These are phyloP conservation scores for Ailanthus altissimus DNA, from an alignment of 345 rosid genomes.

Conservation along the genomic window DNA sequence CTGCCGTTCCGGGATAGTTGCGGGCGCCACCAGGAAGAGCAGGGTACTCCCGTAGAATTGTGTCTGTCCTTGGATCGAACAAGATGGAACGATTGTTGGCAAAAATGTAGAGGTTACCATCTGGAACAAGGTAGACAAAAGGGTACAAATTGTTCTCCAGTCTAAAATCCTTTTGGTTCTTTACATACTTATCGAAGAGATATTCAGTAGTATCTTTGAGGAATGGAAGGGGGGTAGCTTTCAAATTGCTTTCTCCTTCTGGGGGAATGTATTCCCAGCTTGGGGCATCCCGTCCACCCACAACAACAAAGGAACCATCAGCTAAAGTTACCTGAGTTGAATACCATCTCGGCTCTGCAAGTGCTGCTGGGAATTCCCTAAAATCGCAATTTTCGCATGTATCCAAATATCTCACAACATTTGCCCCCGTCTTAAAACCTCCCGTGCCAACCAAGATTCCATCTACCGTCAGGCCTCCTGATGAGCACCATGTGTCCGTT, in stretches of 20 bases:
- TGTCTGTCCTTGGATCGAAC: slow-evolving; percentile 23
- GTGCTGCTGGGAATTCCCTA: slow-evolving; percentile 59
- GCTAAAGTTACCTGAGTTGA: slow-evolving; percentile 69
- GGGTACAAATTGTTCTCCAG: slow-evolving; percentile 20
- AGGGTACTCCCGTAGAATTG: slow-evolving; percentile 30
- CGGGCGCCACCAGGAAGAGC: slow-evolving; percentile 33
- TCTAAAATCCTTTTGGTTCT: not conserved
- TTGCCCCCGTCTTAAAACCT: slow-evolving; percentile 65
- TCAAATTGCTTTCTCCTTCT: slow-evolving; percentile 47
- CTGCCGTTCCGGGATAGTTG: slow-evolving; percentile 33
- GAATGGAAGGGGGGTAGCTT: slow-evolving; percentile 40
- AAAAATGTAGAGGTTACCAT: slow-evolving; percentile 26
- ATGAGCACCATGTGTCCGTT: slow-evolving; percentile 95
- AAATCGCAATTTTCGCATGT: slow-evolving; percentile 46
- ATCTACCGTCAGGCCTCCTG: slow-evolving; percentile 66
- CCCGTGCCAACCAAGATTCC: slow-evolving; percentile 80
- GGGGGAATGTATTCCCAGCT: slow-evolving; percentile 73
- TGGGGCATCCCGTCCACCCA: slow-evolving; percentile 71
- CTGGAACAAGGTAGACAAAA: slow-evolving; percentile 34
- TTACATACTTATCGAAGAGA: not conserved
- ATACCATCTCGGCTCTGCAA: slow-evolving; percentile 84
- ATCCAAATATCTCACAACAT: slow-evolving; percentile 53
- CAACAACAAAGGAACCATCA: slow-evolving; percentile 67
- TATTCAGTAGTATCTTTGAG: slow-evolving; percentile 47
- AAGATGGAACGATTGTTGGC: slow-evolving; percentile 24